Evolutionary conservation across 2,329 filamentous ascomycete genomes (phyloP), one percentile per base, ranked within the genome.

Genomic region (Penicillium olsonii): DNA sequence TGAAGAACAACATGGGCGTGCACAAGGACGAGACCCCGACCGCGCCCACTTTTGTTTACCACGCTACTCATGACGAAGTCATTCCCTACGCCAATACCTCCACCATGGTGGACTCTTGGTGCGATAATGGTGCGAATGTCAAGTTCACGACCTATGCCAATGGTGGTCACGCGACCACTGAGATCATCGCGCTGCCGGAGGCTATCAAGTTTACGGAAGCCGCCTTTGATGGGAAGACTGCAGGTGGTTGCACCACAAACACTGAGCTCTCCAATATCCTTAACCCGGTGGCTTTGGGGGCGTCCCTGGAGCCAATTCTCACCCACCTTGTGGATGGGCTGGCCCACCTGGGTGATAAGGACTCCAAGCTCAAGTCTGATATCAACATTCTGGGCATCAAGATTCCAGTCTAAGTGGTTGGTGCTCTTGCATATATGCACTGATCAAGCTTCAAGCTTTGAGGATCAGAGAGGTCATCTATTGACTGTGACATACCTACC

Each of bases 11-110:
- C 10, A 54, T 66, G 43, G 63, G 46, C 11, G 53, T 47, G 9
- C 53, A 60, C 6, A 39, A 52, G 37, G 41, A 46, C 1, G 60
- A 65, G 42, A 62, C 57, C 0, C 62, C 62, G 5, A 59, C 58
- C 1, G 62, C 57, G 1, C 63, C 62, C 3, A 53, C 64, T 4
- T 61, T 64, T 31, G 48, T 64, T 4, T 66, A 66, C 31, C 63
- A 66, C 37, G 60, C 56, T 10, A 48, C 55, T 4, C 34, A 57
- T 3, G 63, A 66, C 26, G 61, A 64, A 22, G 39, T 65, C 24
- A 65, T 66, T 19, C 59, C 61, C 1, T 64, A 63, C 19, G 17
- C 40, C 2, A 48, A 62, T 10, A 57, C 59, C 2, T 44, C 50
- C 5, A 34, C 48, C 2, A 26, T 62, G 53, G 59, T 55, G 8